These are phyloP conservation scores for Verticillium nubilum DNA, from an alignment of 2,329 filamentous ascomycete species.

Conservation along the genomic window DNA sequence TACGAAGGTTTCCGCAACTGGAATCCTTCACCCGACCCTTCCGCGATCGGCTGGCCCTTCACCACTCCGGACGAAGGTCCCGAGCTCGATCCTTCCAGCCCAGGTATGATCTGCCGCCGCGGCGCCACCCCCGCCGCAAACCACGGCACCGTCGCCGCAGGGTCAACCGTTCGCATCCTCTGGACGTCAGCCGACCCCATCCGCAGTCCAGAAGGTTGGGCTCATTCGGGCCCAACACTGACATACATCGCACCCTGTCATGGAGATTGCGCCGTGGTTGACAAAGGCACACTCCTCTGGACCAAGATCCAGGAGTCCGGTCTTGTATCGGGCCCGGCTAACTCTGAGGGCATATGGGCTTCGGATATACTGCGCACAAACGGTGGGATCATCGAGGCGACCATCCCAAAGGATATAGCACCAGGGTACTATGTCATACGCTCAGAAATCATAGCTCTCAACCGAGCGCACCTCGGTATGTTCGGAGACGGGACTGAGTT, in stretches of 20 bases:
- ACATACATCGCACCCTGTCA: conserved; percentile 41
- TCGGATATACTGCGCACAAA: conserved; percentile 37
- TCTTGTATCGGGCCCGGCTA: conserved; percentile 23
- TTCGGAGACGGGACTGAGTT: conserved; percentile 39
- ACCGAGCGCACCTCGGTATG: conserved; percentile 34
- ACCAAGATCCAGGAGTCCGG: conserved; percentile 27
- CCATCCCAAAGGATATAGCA: conserved; percentile 35
- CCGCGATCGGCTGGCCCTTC: not conserved
- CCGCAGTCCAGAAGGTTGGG: conserved; percentile 46
- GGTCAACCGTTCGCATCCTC: conserved; percentile 40
- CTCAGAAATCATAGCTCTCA: conserved; percentile 44
- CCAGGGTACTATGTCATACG: conserved; percentile 45
- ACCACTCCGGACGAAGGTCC: conserved; percentile 32
- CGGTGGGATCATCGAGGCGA: conserved; percentile 39
- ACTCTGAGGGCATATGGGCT: conserved; percentile 28
- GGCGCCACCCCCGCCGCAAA: conserved; percentile 25
- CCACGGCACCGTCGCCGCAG: conserved; percentile 36
- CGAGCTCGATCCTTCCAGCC: conserved; percentile 35
- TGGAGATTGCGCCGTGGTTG: conserved; percentile 26
- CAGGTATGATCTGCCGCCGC: conserved; percentile 37
- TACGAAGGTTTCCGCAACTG: not conserved
- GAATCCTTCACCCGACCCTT: not conserved
- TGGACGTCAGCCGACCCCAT: conserved; percentile 40
- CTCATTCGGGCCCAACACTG: conserved; percentile 46
- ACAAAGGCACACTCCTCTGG: conserved; percentile 27